phyloP scores from a whole-genome alignment of 2,329 filamentous ascomycete species.

The Xylariaceae sp. region DNA sequence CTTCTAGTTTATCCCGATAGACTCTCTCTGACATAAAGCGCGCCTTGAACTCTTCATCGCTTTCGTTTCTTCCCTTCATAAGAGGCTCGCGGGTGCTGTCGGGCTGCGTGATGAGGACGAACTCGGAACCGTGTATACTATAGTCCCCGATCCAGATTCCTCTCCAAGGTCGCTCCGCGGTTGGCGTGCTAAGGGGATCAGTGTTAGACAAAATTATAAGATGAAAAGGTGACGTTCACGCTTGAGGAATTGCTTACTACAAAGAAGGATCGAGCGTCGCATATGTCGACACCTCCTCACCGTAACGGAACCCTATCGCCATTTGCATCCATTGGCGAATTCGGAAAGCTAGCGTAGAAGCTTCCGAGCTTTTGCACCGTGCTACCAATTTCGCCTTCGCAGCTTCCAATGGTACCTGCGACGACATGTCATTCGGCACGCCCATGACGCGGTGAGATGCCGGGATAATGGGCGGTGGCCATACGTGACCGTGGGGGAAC shows the following conservation, averaged over 20 bases:
- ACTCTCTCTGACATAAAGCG: conserved; percentile 43
- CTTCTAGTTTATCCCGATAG: conserved; percentile 65
- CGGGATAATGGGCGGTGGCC: conserved; percentile 71
- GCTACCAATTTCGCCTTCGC: conserved; percentile 22
- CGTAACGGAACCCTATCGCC: conserved; percentile 44
- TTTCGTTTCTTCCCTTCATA: conserved; percentile 37
- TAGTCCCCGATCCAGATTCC: conserved; percentile 95
- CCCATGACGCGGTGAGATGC: conserved; percentile 48
- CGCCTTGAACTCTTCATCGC: conserved; percentile 40
- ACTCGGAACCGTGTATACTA: conserved; percentile 81
- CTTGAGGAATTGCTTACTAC: conserved; percentile 42
- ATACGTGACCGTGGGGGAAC: conserved; percentile 53
- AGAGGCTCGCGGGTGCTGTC: conserved; percentile 44
- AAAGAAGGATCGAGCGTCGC: conserved; percentile 64
- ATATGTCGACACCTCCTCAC: conserved; percentile 56
- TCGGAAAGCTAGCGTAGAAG: conserved; percentile 66
- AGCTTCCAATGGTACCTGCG: neutral
- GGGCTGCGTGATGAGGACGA: conserved; percentile 73
- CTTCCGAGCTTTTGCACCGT: conserved; percentile 45
- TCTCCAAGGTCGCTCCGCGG: conserved; percentile 70
- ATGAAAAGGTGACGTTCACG: too few species aligned
- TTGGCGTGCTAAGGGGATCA: conserved; percentile 52
- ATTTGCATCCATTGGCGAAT: conserved; percentile 74
- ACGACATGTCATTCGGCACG: conserved; percentile 19
- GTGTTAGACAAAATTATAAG: conserved; percentile 1